These are phyloP conservation scores for Keqinozyma sinolaborantium DNA, from an alignment of 1,139 yeast species.

Conservation along the genomic window DNA sequence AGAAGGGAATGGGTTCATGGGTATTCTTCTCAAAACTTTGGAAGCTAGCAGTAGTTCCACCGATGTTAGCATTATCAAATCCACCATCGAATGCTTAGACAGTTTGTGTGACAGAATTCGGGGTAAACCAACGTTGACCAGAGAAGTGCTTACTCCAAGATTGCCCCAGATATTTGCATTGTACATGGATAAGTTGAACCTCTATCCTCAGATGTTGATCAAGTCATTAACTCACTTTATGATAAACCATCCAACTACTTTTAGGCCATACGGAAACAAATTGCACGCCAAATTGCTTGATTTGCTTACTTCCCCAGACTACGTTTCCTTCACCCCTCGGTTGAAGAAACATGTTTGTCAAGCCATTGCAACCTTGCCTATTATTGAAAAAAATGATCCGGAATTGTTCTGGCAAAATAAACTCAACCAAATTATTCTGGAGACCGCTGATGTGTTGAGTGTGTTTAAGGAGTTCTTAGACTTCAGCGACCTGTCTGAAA, in stretches of 20 bases:
- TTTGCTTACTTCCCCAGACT: slow-evolving; percentile 25
- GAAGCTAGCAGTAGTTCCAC: slow-evolving; percentile 46
- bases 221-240: slow-evolving; percentile 50
- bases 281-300: slow-evolving; percentile 45
- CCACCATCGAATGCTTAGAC: slow-evolving; percentile 48
- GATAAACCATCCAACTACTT: slow-evolving; percentile 68
- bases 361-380: slow-evolving; percentile 59
- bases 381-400: slow-evolving; percentile 50
- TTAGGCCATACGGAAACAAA: slow-evolving; percentile 72
- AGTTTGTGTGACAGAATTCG: slow-evolving; percentile 53
- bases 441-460: slow-evolving; percentile 48
- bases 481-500: slow-evolving; percentile 34
- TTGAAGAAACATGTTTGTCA: slow-evolving; percentile 43
- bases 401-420: slow-evolving; percentile 46
- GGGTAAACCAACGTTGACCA: slow-evolving; percentile 79
- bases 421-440: slow-evolving; percentile 34
- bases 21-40: slow-evolving; percentile 51
- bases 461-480: slow-evolving; percentile 59
- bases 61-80: slow-evolving; percentile 40
- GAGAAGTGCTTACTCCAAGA: slow-evolving; percentile 82
- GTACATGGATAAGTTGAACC: slow-evolving; percentile 43
- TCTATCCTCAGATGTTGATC: slow-evolving; percentile 39
- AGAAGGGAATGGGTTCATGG: slow-evolving; percentile 59
- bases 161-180: slow-evolving; percentile 59
- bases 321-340: slow-evolving; percentile 25